phyloP scores from a whole-genome alignment of 352 stramenopile species.

The Phytopythium kandeliae region DNA sequence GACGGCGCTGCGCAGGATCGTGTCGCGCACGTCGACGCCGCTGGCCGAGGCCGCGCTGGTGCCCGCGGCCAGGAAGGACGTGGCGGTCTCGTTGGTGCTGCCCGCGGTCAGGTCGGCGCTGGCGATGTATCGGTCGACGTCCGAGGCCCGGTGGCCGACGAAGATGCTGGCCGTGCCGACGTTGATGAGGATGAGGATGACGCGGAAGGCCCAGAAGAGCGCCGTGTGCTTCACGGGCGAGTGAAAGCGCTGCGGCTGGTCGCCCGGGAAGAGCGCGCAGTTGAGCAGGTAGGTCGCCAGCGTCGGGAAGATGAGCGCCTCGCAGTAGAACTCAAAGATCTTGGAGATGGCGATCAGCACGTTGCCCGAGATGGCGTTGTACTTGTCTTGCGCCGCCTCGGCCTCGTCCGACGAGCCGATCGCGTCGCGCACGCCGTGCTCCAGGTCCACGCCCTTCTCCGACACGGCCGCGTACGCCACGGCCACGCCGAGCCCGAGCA shows the following conservation, averaged over 20 bases:
- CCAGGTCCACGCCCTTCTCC: conserved; percentile 24
- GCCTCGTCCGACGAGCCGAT: conserved; percentile 30
- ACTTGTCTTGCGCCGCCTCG: conserved; percentile 23
- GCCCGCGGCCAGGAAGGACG: background rate
- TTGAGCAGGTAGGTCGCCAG: conserved; percentile 35
- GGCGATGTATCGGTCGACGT: conserved; percentile 10
- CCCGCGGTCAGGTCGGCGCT: conserved; percentile 8
- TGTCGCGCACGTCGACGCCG: conserved; percentile 6
- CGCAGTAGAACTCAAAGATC: conserved; percentile 20
- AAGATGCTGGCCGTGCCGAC: conserved; percentile 27
- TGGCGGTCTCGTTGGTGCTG: conserved; percentile 11
- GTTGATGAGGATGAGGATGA: conserved; percentile 34
- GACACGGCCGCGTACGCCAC: conserved; percentile 21
- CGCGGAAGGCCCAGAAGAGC: conserved; percentile 26
- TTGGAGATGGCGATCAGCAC: conserved; percentile 23
- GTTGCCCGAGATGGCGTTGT: conserved; percentile 23
- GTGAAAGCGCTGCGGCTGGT: conserved; percentile 16
- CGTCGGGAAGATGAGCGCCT: conserved; percentile 21
- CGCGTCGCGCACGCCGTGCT: conserved; percentile 18
- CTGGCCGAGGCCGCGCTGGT: background rate
- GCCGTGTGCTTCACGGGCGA: conserved; percentile 21
- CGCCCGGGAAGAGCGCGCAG: conserved; percentile 17
- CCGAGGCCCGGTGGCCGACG: conserved; percentile 8
- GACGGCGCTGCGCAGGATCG: conserved; percentile 16
- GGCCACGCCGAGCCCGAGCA: conserved; percentile 15